phyloP scores from a whole-genome alignment of 78 protist genomes.

The Ministeria vibrans region DNA sequence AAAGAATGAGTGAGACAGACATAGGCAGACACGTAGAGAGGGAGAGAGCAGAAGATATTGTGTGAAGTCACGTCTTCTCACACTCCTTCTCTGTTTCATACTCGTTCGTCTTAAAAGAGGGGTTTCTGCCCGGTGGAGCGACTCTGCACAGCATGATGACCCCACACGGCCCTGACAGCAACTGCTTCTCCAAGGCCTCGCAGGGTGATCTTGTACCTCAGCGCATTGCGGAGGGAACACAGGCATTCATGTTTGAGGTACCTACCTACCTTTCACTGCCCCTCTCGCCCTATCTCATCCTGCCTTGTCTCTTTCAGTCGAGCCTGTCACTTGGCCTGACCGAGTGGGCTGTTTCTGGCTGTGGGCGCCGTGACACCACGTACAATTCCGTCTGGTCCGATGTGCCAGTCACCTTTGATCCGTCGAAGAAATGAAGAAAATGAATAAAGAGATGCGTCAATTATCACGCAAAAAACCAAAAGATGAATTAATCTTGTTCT shows the following conservation, averaged over 20 bases:
- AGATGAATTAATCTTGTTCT: too few species aligned
- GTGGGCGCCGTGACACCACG: too few species aligned
- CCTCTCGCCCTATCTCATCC: too few species aligned
- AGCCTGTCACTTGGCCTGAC: too few species aligned
- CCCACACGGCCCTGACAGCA: constrained; percentile 92
- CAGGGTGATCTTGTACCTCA: constrained; percentile 35
- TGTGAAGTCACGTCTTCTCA: background rate
- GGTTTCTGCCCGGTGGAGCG: constrained; percentile 58
- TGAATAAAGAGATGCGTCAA: too few species aligned
- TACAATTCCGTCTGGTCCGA: too few species aligned
- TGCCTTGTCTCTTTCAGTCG: too few species aligned
- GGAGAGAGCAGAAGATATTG: background rate
- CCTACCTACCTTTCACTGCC: too few species aligned
- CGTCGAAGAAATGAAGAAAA: too few species aligned
- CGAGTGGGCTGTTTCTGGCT: too few species aligned
- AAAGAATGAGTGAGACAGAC: background rate
- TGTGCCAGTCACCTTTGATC: too few species aligned
- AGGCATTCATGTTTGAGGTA: constrained; percentile 43
- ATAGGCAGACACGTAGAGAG: background rate
- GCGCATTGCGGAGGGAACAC: constrained; percentile 28
- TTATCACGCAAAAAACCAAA: too few species aligned
- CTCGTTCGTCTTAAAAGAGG: background rate
- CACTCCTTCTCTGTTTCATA: background rate
- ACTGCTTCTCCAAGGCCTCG: constrained; percentile 52
- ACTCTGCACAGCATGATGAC: constrained; percentile 74